Evolutionary conservation across 2,329 filamentous ascomycete genomes (phyloP), one percentile per base, ranked within the genome.

Genomic region (Pezizomycotina sp.): DNA sequence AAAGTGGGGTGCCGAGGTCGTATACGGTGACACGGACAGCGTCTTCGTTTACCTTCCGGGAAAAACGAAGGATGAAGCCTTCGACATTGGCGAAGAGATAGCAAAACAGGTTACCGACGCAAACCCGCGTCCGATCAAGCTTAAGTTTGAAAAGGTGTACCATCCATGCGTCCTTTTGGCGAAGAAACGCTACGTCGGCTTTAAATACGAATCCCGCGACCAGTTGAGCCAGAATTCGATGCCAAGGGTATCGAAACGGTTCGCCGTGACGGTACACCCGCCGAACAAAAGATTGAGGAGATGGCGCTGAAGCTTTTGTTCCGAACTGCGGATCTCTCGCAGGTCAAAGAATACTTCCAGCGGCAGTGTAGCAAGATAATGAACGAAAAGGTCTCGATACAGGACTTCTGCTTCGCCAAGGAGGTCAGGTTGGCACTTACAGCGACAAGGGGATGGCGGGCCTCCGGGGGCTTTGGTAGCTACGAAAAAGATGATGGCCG

Each of bases 191-290:
- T 98, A 98, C 50, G 91, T 95, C 3, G 91, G 91, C 4, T 93
- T 92, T 64, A 93, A 92, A 55, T 98, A 91, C 59, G 89, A 98
- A 54, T 70, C 65, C 47, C 69, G 68, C 23, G 63, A 68, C 10
- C 89, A 98, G 53, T 56, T 6, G 71, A 74, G 47, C 86, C 89
- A 1, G 79, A 92, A 1, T 95, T 95, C 48, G 91, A 98, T 55
- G 91, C 89, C 38, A 98, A 98, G 57, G 89, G 91, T 19, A 98
- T 95, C 46, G 91, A 98, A 62, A 98, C 91, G 0, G 86, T 98
- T 5, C 74, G 91, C 2, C 71, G 89, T 31, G 89, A 98, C 55
- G 89, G 89, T 24, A 95, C 84, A 1, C 84, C 86, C 0, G 86
- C 84, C 0, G 82, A 92, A 58, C 86, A 95, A 55, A 93, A 89